Conservation (phyloP, 108 stramenopile species). For the Stephanodiscus triporus region DNA sequence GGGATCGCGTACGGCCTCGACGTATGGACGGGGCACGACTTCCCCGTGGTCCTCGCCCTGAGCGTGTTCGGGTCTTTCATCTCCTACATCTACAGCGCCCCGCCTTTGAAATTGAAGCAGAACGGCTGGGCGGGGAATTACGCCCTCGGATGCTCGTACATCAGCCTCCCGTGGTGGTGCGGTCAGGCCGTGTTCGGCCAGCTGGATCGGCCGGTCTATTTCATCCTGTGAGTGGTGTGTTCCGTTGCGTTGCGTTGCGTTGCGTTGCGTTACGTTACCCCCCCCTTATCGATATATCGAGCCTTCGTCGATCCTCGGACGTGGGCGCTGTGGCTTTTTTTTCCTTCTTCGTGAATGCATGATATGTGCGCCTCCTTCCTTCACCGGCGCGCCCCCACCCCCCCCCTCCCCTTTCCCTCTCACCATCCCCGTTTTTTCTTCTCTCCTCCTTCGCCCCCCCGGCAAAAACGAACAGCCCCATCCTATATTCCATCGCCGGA, state of each 20-base stretch:
- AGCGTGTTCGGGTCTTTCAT: slow-evolving; percentile 92
- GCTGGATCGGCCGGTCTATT: slow-evolving; percentile 86
- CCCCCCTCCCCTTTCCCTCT: not conserved
- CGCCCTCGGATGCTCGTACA: slow-evolving; percentile 95
- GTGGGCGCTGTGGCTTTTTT: no score
- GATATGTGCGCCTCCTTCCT: no score
- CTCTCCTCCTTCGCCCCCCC: not conserved
- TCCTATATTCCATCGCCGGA: slow-evolving; percentile 94
- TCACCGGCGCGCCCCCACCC: no score
- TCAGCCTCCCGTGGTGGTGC: slow-evolving; percentile 98
- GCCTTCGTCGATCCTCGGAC: not conserved
- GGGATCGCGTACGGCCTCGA: slow-evolving; percentile 91
- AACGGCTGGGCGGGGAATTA: slow-evolving; percentile 97
- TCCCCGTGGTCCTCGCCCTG: slow-evolving; percentile 81
- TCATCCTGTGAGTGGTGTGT: slow-evolving; percentile 78
- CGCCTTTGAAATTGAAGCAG: slow-evolving; percentile 94
- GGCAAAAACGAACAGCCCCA: slow-evolving; percentile 42
- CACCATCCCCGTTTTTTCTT: not conserved
- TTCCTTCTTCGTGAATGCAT: no score
- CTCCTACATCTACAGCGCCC: slow-evolving; percentile 97
- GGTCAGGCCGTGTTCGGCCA: slow-evolving; percentile 94
- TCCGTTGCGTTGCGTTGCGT: not conserved
- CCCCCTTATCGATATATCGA: not conserved
- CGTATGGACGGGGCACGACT: slow-evolving; percentile 91
- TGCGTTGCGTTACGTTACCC: not conserved